Percentiles rank a stretch among this genome's conserved stretches.
These are phyloP conservation scores for Candida sithepensis DNA, from an alignment of 805 yeast genomes.

Conservation along the genomic window DNA sequence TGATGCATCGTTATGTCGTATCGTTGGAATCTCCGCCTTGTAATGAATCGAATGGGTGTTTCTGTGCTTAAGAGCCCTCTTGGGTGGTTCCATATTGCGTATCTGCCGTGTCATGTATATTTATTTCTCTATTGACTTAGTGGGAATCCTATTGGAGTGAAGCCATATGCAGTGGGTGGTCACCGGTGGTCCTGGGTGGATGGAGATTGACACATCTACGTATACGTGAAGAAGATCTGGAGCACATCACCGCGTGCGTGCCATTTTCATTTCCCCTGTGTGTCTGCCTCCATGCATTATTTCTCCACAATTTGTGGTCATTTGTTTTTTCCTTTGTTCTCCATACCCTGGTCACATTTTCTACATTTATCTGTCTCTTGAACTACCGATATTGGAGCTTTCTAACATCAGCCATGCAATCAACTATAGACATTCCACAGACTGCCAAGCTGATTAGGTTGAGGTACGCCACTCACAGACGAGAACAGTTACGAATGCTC, in stretches of 20 bases:
- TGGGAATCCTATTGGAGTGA: too few relatives aligned
- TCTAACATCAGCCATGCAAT: not conserved
- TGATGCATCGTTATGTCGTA: not conserved
- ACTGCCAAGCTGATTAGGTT: constrained; percentile 6
- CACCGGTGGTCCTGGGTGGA: too few relatives aligned
- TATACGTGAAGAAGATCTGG: too few relatives aligned
- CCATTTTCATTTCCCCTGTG: too few relatives aligned
- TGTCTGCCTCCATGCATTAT: too few relatives aligned
- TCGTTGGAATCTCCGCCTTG: constrained; percentile 8
- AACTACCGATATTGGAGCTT: not conserved
- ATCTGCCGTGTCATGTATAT: not conserved
- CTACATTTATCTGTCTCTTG: too few relatives aligned
- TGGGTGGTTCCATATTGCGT: not conserved
- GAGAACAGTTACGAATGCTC: constrained; percentile 3
- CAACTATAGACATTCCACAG: not conserved
- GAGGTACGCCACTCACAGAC: constrained; percentile 8
- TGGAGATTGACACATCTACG: too few relatives aligned
- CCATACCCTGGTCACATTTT: not conserved
- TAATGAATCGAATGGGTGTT: constrained; percentile 25
- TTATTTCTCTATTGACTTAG: too few relatives aligned
- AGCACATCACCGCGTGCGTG: too few relatives aligned
- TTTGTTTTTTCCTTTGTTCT: not conserved
- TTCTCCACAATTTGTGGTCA: too few relatives aligned
- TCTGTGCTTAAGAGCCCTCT: constrained; percentile 16
- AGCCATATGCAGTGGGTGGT: too few relatives aligned